Conservation (phyloP, 2,329 filamentous ascomycete species). For the Dothideomycetes sp. region DNA sequence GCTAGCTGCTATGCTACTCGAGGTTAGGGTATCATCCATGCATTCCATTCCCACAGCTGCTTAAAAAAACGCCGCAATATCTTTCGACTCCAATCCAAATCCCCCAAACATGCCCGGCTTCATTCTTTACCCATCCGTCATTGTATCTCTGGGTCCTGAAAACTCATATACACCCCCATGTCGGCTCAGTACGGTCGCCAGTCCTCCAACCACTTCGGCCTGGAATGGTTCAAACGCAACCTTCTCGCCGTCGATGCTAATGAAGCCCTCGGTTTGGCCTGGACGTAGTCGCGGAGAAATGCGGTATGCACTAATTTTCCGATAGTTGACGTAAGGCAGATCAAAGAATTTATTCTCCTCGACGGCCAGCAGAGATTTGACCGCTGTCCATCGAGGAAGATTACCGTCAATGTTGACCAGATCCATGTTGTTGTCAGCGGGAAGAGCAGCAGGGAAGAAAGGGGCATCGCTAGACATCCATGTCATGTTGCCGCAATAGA, state of each 20-base stretch:
- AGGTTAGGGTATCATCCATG: too few species aligned
- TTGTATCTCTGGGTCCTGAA: slow-evolving; percentile 15
- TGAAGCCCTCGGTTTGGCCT: slow-evolving; percentile 61
- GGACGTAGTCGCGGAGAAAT: slow-evolving; percentile 49
- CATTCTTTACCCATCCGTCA: too few species aligned
- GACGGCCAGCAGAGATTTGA: slow-evolving; percentile 61
- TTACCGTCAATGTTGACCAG: slow-evolving; percentile 71
- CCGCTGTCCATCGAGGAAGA: slow-evolving; percentile 52
- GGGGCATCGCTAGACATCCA: slow-evolving; percentile 80
- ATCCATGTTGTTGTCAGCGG: slow-evolving; percentile 78
- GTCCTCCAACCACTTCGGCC: slow-evolving; percentile 70
- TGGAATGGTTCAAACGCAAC: slow-evolving; percentile 85
- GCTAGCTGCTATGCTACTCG: too few species aligned
- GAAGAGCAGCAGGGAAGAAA: slow-evolving; percentile 76
- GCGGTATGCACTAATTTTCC: slow-evolving; percentile 79
- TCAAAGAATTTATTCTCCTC: slow-evolving; percentile 71
- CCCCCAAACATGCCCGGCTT: too few species aligned
- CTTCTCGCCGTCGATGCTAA: slow-evolving; percentile 87
- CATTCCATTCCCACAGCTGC: too few species aligned
- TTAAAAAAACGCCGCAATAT: too few species aligned
- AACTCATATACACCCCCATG: slow-evolving; percentile 61
- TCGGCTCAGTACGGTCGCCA: slow-evolving; percentile 78
- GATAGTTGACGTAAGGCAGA: slow-evolving; percentile 63
- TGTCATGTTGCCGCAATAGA: slow-evolving; percentile 91
- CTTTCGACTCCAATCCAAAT: too few species aligned